phyloP scores from a whole-genome alignment of 495 filamentous ascomycete genomes.

The Podospora appendiculata region DNA sequence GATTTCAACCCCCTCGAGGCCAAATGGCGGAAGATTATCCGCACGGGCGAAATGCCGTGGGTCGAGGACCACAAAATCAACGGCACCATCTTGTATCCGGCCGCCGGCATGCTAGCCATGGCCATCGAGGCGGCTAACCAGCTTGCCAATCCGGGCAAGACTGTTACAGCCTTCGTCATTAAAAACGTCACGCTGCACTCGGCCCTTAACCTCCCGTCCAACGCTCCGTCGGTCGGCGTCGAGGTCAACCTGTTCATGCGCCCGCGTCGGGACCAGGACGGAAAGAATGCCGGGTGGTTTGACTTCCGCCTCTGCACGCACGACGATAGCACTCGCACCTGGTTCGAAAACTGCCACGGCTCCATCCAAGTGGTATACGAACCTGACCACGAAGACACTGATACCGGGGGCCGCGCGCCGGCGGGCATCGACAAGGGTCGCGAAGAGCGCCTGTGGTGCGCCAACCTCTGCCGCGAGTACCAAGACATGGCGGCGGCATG shows the following conservation, averaged over 20 bases:
- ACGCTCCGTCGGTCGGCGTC: background rate
- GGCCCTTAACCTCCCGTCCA: background rate
- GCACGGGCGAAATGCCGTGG: constrained; percentile 37
- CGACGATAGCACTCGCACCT: background rate
- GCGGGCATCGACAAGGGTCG: background rate
- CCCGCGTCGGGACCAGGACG: background rate
- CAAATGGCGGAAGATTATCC: constrained; percentile 36
- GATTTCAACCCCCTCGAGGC: constrained; percentile 34
- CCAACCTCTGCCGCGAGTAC: background rate
- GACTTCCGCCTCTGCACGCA: background rate
- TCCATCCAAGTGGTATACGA: constrained; percentile 1
- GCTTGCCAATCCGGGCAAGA: background rate
- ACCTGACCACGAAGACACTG: background rate
- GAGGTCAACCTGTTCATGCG: constrained; percentile 3
- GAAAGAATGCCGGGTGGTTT: background rate
- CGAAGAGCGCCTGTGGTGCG: background rate
- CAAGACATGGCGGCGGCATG: background rate
- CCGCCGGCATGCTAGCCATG: constrained; percentile 44
- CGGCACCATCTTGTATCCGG: constrained; percentile 42
- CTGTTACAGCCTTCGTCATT: background rate
- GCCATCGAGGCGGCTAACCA: constrained; percentile 38
- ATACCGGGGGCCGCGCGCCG: background rate
- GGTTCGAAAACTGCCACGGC: constrained; percentile 1
- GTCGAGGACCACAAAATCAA: constrained; percentile 33
- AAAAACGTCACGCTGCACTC: background rate